These are phyloP conservation scores for Flagelloscypha sp. DNA, from an alignment of 768 basidiomycete genomes.

Conservation along the genomic window DNA sequence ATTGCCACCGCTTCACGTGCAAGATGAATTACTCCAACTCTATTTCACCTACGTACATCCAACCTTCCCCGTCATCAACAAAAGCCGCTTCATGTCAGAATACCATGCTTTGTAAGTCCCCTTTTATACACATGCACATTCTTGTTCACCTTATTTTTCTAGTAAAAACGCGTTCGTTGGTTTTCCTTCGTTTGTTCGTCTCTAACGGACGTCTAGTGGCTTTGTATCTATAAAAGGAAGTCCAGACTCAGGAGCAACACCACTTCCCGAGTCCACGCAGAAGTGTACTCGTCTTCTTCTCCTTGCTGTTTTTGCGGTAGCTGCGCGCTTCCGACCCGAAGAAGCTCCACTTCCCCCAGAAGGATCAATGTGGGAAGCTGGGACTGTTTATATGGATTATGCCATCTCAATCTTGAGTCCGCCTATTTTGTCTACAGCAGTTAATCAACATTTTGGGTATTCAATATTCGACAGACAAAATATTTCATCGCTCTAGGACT, in stretches of 20 bases:
- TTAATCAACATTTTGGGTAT: slow-evolving; percentile 1
- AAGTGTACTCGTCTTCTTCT: slow-evolving; percentile 62
- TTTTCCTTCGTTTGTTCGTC: not conserved
- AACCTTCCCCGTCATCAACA: slow-evolving; percentile 74
- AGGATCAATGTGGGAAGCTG: slow-evolving; percentile 66
- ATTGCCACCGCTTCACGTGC: slow-evolving; percentile 54
- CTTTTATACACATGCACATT: not conserved
- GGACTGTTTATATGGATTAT: slow-evolving; percentile 51
- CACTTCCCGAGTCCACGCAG: slow-evolving; percentile 49
- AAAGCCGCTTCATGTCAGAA: slow-evolving; percentile 56
- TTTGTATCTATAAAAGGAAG: slow-evolving; percentile 15
- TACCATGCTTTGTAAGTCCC: slow-evolving; percentile 43
- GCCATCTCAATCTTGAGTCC: slow-evolving; percentile 60
- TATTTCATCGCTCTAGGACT: slow-evolving; percentile 58
- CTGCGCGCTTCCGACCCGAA: slow-evolving; percentile 61
- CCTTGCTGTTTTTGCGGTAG: slow-evolving; percentile 73
- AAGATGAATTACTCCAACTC: slow-evolving; percentile 60
- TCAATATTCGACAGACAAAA: slow-evolving; percentile 35
- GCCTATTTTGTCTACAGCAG: slow-evolving; percentile 10
- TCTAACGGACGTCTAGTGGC: slow-evolving; percentile 5
- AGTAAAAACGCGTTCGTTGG: slow-evolving; percentile 8
- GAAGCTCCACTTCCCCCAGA: slow-evolving; percentile 35
- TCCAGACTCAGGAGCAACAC: slow-evolving; percentile 23
- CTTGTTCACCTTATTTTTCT: not conserved
- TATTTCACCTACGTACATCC: slow-evolving; percentile 85